These are phyloP conservation scores for Mycena amicta DNA, from an alignment of 768 basidiomycete genomes.

Conservation along the genomic window DNA sequence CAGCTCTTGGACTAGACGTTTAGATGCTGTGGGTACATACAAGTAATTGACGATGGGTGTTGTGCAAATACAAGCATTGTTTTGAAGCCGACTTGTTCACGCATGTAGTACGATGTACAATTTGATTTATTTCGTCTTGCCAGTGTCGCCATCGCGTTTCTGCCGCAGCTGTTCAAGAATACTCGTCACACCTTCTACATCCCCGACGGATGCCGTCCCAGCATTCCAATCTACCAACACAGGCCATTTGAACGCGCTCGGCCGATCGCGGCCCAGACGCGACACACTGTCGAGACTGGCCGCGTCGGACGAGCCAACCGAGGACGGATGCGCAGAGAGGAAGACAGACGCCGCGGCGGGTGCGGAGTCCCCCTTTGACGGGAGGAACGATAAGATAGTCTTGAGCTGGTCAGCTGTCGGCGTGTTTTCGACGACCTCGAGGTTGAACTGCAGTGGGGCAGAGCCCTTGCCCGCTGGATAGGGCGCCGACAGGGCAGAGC, in stretches of 20 bases:
- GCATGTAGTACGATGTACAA: too few species aligned
- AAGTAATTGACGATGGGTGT: background rate
- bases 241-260: conserved; percentile 72
- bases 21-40: background rate
- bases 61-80: background rate
- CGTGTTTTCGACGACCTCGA: conserved; percentile 68
- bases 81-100: too few species aligned
- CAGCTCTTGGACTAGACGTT: background rate
- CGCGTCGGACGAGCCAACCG: conserved; percentile 40
- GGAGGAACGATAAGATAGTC: conserved; percentile 66
- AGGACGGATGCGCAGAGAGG: conserved; percentile 64
- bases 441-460: conserved; percentile 65
- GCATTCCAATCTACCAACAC: conserved; percentile 78
- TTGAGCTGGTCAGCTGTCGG: conserved; percentile 71
- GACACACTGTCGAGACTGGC: conserved; percentile 48
- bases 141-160: conserved; percentile 73
- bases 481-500: conserved; percentile 57
- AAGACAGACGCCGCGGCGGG: conserved; percentile 47
- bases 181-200: conserved; percentile 65
- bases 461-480: conserved; percentile 58
- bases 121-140: too few species aligned
- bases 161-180: conserved; percentile 69
- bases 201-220: conserved; percentile 66
- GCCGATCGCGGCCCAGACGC: conserved; percentile 55
- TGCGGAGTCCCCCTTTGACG: conserved; percentile 32